A percentile compares a stretch with the other conserved stretches of the same genome.
phyloP scores from a whole-genome alignment of 1,139 yeast species.

The Geotrichum phurueaensis region DNA sequence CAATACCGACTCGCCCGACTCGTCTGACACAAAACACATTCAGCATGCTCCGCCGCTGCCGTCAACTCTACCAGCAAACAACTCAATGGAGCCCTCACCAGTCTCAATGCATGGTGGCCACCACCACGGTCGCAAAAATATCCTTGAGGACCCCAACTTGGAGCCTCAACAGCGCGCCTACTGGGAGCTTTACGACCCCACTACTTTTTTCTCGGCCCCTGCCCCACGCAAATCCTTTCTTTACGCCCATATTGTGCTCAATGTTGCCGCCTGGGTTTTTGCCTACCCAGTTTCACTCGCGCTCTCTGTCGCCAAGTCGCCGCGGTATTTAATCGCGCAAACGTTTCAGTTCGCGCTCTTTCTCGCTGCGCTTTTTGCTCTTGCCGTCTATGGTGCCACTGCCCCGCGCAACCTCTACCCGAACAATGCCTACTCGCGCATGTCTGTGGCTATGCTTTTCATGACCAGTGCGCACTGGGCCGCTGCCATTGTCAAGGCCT shows the following conservation, averaged over 20 bases:
- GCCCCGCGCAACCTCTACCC: constrained; percentile 70
- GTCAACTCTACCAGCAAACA: neutral
- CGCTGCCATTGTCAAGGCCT: constrained; percentile 44
- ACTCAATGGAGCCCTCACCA: constrained; percentile 32
- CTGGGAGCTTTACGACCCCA: constrained; percentile 80
- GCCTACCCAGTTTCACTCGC: constrained; percentile 68
- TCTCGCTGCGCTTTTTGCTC: constrained; percentile 49
- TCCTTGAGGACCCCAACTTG: constrained; percentile 55
- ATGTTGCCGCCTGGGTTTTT: constrained; percentile 45
- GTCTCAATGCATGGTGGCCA: constrained; percentile 27
- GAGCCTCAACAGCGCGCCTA: constrained; percentile 65
- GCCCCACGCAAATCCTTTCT: constrained; percentile 51
- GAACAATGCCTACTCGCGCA: constrained; percentile 60
- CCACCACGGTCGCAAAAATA: constrained; percentile 64
- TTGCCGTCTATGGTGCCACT: constrained; percentile 54
- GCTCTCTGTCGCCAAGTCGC: constrained; percentile 53
- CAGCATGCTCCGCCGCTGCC: neutral
- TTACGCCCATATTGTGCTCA: constrained; percentile 49
- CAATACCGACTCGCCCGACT: neutral
- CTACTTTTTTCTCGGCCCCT: constrained; percentile 55
- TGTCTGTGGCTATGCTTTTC: constrained; percentile 56
- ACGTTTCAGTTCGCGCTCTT: constrained; percentile 46
- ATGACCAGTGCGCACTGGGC: constrained; percentile 49
- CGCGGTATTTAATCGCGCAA: constrained; percentile 54
- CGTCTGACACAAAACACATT: neutral